A percentile compares a stretch with the other conserved stretches of the same genome.
phyloP scores from a whole-genome alignment of 805 yeast species.

The Wickerhamomyces bovis region DNA sequence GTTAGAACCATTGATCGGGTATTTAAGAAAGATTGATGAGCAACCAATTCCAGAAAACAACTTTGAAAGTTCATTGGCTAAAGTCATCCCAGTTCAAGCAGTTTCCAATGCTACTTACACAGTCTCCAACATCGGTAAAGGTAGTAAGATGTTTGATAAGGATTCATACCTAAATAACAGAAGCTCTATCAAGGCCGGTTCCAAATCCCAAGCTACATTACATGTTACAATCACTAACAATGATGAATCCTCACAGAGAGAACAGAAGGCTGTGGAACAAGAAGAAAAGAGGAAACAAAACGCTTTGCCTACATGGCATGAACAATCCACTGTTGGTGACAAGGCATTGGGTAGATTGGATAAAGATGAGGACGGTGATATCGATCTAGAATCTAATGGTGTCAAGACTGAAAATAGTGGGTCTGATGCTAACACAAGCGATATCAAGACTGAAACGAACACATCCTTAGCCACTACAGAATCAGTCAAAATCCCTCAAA shows the following conservation, averaged over 20 bases:
- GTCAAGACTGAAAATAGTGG: background rate
- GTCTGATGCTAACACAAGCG: slow-evolving; percentile 14
- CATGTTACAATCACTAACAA: slow-evolving; percentile 84
- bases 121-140: slow-evolving; percentile 41
- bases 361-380: slow-evolving; percentile 46
- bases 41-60: slow-evolving; percentile 79
- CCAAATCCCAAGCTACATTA: slow-evolving; percentile 74
- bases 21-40: slow-evolving; percentile 77
- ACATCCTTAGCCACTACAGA: slow-evolving; percentile 7
- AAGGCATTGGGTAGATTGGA: slow-evolving; percentile 49
- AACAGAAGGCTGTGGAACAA: slow-evolving; percentile 57
- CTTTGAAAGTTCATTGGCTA: slow-evolving; percentile 77
- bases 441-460: slow-evolving; percentile 12
- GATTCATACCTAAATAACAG: slow-evolving; percentile 32
- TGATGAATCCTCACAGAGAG: slow-evolving; percentile 69
- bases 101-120: slow-evolving; percentile 64
- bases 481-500: slow-evolving; percentile 4
- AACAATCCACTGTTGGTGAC: slow-evolving; percentile 83
- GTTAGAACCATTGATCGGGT: slow-evolving; percentile 79
- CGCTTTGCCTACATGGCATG: slow-evolving; percentile 96
- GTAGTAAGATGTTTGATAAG: slow-evolving; percentile 37
- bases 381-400: slow-evolving; percentile 8
- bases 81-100: slow-evolving; percentile 80
- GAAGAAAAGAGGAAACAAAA: slow-evolving; percentile 79
- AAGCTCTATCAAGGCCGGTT: slow-evolving; percentile 44